Conservation (phyloP, 768 basidiomycete genomes). For the Calocera viscosa region DNA sequence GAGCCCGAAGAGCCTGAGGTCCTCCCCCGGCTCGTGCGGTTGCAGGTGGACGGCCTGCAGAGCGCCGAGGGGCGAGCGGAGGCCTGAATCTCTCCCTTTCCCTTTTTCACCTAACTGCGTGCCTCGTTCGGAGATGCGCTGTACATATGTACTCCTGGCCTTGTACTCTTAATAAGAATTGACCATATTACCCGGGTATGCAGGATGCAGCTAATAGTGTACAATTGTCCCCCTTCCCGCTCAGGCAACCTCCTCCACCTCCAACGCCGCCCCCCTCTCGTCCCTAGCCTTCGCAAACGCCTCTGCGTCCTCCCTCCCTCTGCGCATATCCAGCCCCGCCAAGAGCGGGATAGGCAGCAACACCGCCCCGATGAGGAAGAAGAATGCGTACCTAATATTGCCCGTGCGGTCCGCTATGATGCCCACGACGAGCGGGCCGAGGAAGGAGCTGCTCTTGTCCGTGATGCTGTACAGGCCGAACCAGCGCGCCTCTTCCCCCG, state of each 20-base stretch:
- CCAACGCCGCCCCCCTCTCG: not conserved
- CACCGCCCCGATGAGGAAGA: slow-evolving; percentile 74
- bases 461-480: slow-evolving; percentile 75
- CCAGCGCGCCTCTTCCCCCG: slow-evolving; percentile 83
- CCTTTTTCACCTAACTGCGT: too few species aligned
- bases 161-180: too few species aligned
- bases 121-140: too few species aligned
- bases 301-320: slow-evolving; percentile 44
- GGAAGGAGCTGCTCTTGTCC: slow-evolving; percentile 72
- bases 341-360: slow-evolving; percentile 71
- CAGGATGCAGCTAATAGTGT: too few species aligned
- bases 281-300: slow-evolving; percentile 16
- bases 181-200: too few species aligned
- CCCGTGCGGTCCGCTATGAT: slow-evolving; percentile 78
- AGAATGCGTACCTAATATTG: slow-evolving; percentile 83
- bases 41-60: slow-evolving; percentile 10
- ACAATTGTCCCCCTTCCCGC: not conserved
- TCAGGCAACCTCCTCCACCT: not conserved
- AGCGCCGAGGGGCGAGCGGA: not conserved
- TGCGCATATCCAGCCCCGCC: slow-evolving; percentile 50
- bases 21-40: slow-evolving; percentile 15
- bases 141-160: too few species aligned
- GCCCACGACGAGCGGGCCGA: slow-evolving; percentile 82
- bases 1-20: not conserved
- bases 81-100: too few species aligned